These are phyloP conservation scores for Infundibulicybe gibba DNA, from an alignment of 768 basidiomycete genomes.

Conservation along the genomic window DNA sequence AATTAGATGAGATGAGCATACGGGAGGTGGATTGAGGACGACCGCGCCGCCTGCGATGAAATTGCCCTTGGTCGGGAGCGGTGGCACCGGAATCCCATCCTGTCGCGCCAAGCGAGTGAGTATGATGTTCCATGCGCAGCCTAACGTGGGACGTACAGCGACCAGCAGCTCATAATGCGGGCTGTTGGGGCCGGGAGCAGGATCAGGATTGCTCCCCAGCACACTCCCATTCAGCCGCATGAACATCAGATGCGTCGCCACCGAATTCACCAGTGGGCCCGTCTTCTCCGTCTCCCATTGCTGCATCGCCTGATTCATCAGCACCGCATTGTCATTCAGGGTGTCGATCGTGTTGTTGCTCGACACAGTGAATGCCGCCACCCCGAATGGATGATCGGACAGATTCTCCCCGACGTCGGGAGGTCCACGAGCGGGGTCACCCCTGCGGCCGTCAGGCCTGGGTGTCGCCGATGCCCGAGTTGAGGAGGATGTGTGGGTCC, in stretches of 20 bases:
- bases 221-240: slow-evolving; percentile 15
- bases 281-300: slow-evolving; percentile 14
- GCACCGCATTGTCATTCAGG: slow-evolving; percentile 10
- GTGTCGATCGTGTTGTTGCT: slow-evolving; percentile 18
- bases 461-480: slow-evolving; percentile 29
- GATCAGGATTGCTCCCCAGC: slow-evolving; percentile 15
- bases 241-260: slow-evolving; percentile 17
- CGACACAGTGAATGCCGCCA: too few relatives aligned
- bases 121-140: not conserved
- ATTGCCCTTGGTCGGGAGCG: slow-evolving; percentile 8
- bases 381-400: slow-evolving; percentile 21
- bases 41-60: slow-evolving; percentile 7
- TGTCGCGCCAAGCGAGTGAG: not conserved
- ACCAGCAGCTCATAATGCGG: slow-evolving; percentile 26
- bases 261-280: slow-evolving; percentile 13
- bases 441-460: slow-evolving; percentile 12
- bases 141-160: slow-evolving; percentile 15
- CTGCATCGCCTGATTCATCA: slow-evolving; percentile 1
- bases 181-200: slow-evolving; percentile 19
- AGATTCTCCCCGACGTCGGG: slow-evolving; percentile 26
- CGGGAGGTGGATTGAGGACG: slow-evolving; percentile 11
- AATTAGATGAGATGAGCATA: not conserved
- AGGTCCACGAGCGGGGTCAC: slow-evolving; percentile 21
- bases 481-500: slow-evolving; percentile 30
- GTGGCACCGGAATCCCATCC: not conserved